Evolutionary conservation across 805 yeast species (phyloP), one percentile per base, ranked within the genome.

Genomic region (Saturnispora kantuleensis): DNA sequence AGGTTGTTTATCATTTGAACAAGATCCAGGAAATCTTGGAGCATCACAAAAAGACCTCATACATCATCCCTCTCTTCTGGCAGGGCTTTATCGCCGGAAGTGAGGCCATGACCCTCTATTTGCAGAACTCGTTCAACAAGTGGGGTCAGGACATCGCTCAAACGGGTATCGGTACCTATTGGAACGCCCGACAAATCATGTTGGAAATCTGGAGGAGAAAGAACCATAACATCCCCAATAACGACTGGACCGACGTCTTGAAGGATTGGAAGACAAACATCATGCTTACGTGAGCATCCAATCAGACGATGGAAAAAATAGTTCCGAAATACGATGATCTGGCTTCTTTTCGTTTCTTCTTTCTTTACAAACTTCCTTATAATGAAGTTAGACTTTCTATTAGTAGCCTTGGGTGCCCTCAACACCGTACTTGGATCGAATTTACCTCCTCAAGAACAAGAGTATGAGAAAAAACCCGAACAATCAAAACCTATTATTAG

Each of bases 11-110:
- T 18, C 87, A 82, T 56, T 64, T 86, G 51, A 77, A 81, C 54
- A 67, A 71, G 45, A 73, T 87, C 45, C 84, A 79, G 46, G 57
- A 60, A 35, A 64, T 84, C 40, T 77, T 81, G 31, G 71, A 73
- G 6, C 49, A 56, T 29, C 56, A 62, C 44, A 63, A 70, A 16
- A 78, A 75, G 21, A 77, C 81, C 1, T 57, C 61, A 3, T 73
- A 81, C 16, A 77, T 77, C 41, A 76, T 81, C 31, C 95, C 96
- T 4, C 65, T 85, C 31, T 78, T 85, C 53, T 87, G 95, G 93
- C 90, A 84, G 56, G 94, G 93, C 0, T 87, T 87, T 52, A 81
- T 87, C 37, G 88, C 90, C 1, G 95, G 94, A 0, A 81, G 93
- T 55, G 87, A 84, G 49, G 81, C 88, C 10, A 72, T 75, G 47